phyloP scores from a whole-genome alignment of 192 early-diverging fungal species.

The Coemansia sp. region DNA sequence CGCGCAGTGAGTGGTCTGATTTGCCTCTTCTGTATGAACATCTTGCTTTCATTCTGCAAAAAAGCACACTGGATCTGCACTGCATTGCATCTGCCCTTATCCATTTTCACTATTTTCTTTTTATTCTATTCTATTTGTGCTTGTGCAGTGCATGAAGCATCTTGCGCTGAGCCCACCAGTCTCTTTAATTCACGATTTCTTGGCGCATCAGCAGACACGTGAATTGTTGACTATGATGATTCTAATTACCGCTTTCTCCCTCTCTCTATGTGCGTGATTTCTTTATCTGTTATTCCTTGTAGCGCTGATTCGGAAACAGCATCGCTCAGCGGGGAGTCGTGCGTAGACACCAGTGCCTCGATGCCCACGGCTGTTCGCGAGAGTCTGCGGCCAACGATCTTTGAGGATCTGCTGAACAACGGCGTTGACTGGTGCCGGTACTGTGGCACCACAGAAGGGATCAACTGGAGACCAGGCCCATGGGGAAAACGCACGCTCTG shows the following conservation, averaged over 20 bases:
- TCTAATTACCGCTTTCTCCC: not conserved
- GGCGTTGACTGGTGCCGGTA: constrained; percentile 85
- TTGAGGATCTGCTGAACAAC: constrained; percentile 50
- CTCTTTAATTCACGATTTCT: not conserved
- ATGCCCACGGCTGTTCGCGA: constrained; percentile 40
- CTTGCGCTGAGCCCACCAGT: not conserved
- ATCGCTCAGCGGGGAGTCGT: constrained; percentile 54
- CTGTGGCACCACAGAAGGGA: constrained; percentile 85
- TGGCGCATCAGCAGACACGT: not conserved
- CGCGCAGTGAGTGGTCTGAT: not conserved
- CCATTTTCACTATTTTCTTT: not conserved
- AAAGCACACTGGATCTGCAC: constrained; percentile 6
- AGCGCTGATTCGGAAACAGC: constrained; percentile 47
- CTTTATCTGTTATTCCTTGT: constrained; percentile 5
- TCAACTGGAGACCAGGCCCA: constrained; percentile 90
- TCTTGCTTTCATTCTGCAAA: constrained; percentile 6
- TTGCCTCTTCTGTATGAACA: constrained; percentile 1
- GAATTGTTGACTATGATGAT: not conserved
- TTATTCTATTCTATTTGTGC: too few species aligned
- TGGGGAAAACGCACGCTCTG: constrained; percentile 94
- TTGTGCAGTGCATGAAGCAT: not conserved
- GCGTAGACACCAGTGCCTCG: constrained; percentile 32
- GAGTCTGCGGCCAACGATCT: constrained; percentile 53
- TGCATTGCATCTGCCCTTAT: not conserved
- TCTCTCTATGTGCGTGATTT: not conserved